Percentiles rank a stretch among this genome's conserved stretches.
Conservation (phyloP, 2,329 filamentous ascomycete species). For the Furcasterigmium sp. region DNA sequence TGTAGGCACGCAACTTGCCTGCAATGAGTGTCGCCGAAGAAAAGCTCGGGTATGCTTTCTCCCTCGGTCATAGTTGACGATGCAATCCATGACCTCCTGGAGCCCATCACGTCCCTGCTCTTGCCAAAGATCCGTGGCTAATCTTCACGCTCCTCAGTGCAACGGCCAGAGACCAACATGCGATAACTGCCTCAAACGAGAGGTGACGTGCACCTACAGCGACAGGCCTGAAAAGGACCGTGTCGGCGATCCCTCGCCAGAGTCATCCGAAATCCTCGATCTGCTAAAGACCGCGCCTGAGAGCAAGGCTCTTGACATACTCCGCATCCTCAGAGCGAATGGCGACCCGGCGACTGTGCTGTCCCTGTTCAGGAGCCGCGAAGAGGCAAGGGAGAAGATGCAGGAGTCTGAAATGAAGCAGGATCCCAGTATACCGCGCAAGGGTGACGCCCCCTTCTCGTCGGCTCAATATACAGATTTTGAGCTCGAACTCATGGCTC, state of each 20-base stretch:
- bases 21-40: slow-evolving; percentile 15
- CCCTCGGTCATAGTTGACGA: neutral
- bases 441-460: neutral
- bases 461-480: neutral
- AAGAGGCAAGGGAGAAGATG: too few species aligned
- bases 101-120: neutral
- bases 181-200: slow-evolving; percentile 12
- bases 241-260: neutral
- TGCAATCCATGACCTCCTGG: neutral
- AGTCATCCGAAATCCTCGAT: slow-evolving; percentile 15
- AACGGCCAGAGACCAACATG: slow-evolving; percentile 15
- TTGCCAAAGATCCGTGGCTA: neutral
- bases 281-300: slow-evolving; percentile 16
- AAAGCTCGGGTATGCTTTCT: slow-evolving; percentile 15
- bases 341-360: slow-evolving; percentile 15
- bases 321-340: slow-evolving; percentile 15
- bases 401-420: too few species aligned
- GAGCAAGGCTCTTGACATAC: slow-evolving; percentile 10
- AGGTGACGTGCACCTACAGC: slow-evolving; percentile 11
- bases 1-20: slow-evolving; percentile 17
- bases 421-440: too few species aligned
- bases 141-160: too few species aligned
- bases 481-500: neutral
- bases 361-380: slow-evolving; percentile 11
- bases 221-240: slow-evolving; percentile 12